Evolutionary conservation across 1,284 basidiomycete species (phyloP), one percentile per base, ranked within the genome.

Genomic region (Cystobasidiaceae sp.): DNA sequence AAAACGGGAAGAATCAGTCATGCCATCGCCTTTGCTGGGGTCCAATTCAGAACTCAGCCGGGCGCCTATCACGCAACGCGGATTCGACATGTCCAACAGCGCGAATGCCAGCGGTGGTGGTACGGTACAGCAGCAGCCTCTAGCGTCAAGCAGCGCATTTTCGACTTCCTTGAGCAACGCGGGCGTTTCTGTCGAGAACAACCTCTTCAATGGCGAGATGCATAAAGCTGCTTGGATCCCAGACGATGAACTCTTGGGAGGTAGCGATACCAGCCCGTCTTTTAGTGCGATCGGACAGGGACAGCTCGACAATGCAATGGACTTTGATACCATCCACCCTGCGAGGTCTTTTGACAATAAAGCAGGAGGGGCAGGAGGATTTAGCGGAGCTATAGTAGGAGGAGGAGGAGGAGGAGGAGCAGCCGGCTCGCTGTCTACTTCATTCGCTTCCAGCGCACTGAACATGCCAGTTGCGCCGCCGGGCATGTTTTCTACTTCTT

Each of bases 201-300:
- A 33, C 2, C 28, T 41, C 21, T 56, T 56, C 30, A 55, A 64
- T 37, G 58, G 46, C 4, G 58, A 61, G 6, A 51, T 49, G 34
- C 58, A 61, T 19, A 49, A 51, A 56, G 46, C 61, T n/a, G 51
- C 61, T 25, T 55, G 61, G 61, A 39, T 64, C 27, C 41, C 51
- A 5, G 61, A 64, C 25, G 61, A 64, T 28, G 61, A 64, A n/a
- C 30, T 64, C 23, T 30, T 64, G 1, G 61, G 50, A 15, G 60
- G 60, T 3, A 54, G 49, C 28, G 60, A 52, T 25, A 48, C 56
- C 1, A 30, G 25, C 17, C 56, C 56, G 11, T 46, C 56, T 8
- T 59, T 59, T 32, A 33, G 28, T 15, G 32, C 44, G 27, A 33
- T 56, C 32, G 54, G 54, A 9, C 23, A n/a, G n/a, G n/a, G n/a